Base-by-base conservation (phyloP, 2,329 filamentous ascomycete species). In the Botrytis hyacinthi region DNA sequence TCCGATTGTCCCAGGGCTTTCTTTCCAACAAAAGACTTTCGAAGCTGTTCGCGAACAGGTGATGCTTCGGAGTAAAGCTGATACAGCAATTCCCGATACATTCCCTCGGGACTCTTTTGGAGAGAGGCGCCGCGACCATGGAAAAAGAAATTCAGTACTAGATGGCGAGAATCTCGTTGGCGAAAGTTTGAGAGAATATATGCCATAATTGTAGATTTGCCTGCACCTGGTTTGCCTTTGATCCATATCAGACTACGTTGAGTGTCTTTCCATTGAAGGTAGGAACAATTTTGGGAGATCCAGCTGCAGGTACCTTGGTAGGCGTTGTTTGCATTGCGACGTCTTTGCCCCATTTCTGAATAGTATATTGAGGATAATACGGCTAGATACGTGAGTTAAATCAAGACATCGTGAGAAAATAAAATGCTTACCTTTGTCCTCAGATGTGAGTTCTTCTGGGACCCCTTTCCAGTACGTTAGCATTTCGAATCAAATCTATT, bases 171-270 rank as follows among this genome's bases (percentile, higher is more conserved):
- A 32, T 68, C 48, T n/a, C 10, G 35, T 18, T 57, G 4, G 26
- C 35, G 65, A 12, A 68, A 37, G 35, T 42, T 35, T 18, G 82
- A 75, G 20, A 84, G 77, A 1, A 83, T 44, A 74, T 80, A 79
- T 48, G 77, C 78, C 66, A 85, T 76, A 46, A 84, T 73, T 2
- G 82, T 84, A 8, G 82, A 84, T 71, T 85, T 84, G 2, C 83
- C 83, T 0, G 81, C 80, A 9, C 83, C 83, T 4, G 83, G 82
- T 40, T 84, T 83, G 2, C 83, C 83, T 67, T 82, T 82, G 51
- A 84, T 81, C 82, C 81, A 84, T 5, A 83, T 80, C 0, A 83
- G 8, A 5, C 75, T 78, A n/a, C 32, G 62, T 12, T 77, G 22
- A 0, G 42, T 1, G 0, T 8, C 4, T 6, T 71, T 42, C 81